A percentile compares a stretch with the other conserved stretches of the same genome.
phyloP scores from a whole-genome alignment of 805 yeast species.

The Pichia sporocuriosa region DNA sequence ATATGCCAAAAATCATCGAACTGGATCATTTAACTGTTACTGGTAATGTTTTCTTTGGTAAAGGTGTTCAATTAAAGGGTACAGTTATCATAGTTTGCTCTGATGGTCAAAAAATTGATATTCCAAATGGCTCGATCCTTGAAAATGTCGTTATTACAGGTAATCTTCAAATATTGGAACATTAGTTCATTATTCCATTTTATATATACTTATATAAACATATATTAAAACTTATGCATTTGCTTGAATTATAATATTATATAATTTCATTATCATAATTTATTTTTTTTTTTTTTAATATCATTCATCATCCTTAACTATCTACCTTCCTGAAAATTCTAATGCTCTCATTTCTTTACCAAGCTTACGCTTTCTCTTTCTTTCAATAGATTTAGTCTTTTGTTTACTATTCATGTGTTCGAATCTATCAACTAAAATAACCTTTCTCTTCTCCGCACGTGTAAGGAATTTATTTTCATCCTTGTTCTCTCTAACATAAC shows the following conservation, averaged over 20 bases:
- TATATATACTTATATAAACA: not conserved
- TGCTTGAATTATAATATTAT: not conserved
- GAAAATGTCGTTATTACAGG: constrained; percentile 98
- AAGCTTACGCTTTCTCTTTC: constrained; percentile 78
- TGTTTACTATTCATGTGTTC: constrained; percentile 65
- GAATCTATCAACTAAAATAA: constrained; percentile 71
- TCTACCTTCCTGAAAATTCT: constrained; percentile 21
- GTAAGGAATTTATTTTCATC: constrained; percentile 52
- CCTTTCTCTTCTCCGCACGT: constrained; percentile 62
- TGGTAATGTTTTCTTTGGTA: constrained; percentile 91
- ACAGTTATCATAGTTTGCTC: constrained; percentile 96
- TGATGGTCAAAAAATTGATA: constrained; percentile 93
- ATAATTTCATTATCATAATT: too few species aligned
- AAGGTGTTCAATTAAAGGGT: constrained; percentile 86
- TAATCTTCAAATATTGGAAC: constrained; percentile 89
- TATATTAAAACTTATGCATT: not conserved
- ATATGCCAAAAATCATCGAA: constrained; percentile 94
- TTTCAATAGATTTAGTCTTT: constrained; percentile 76
- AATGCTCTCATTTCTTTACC: constrained; percentile 66
- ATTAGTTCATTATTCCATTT: too few species aligned
- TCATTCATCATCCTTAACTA: too few species aligned
- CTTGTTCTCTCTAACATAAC: constrained; percentile 38
- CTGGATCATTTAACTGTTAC: constrained; percentile 96
- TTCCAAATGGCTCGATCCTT: constrained; percentile 91
- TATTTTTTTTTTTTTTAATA: not conserved